These are phyloP conservation scores for Colletotrichum gloeosporioides DNA, from an alignment of 2,329 filamentous ascomycete species.

Conservation along the genomic window DNA sequence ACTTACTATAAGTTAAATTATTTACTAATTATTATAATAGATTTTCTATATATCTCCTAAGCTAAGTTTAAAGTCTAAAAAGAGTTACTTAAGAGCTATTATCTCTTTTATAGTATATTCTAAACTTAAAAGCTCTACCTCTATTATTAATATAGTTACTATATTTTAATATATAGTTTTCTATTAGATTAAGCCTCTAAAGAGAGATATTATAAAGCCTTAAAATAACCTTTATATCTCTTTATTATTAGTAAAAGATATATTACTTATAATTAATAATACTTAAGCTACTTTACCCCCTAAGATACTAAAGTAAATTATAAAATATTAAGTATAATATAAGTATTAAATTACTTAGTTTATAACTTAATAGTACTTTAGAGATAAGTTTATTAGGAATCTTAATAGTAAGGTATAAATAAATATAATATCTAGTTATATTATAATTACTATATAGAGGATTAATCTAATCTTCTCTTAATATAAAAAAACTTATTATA, in stretches of 20 bases:
- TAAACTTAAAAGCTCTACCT: fast-evolving
- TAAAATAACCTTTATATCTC: neutral
- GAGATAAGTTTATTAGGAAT: neutral
- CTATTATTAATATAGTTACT: too few relatives aligned
- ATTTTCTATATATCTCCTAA: too few relatives aligned
- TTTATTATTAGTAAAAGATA: neutral
- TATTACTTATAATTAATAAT: neutral
- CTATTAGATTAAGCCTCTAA: neutral
- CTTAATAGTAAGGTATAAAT: fast-evolving
- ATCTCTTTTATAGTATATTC: too few relatives aligned
- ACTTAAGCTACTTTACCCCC: fast-evolving
- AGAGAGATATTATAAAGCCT: neutral
- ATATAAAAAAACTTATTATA: too few relatives aligned
- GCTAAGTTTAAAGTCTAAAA: too few relatives aligned
- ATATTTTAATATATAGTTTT: too few relatives aligned
- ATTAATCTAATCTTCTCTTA: neutral
- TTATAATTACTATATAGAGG: neutral
- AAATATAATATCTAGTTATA: neutral
- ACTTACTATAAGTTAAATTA: too few relatives aligned
- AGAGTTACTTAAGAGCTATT: too few relatives aligned
- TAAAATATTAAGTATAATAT: neutral
- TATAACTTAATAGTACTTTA: neutral
- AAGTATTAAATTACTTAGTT: neutral
- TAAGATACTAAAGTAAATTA: neutral
- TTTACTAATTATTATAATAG: too few relatives aligned